Conservation (phyloP, 192 early-diverging fungal genomes). For the Podila horticola region DNA sequence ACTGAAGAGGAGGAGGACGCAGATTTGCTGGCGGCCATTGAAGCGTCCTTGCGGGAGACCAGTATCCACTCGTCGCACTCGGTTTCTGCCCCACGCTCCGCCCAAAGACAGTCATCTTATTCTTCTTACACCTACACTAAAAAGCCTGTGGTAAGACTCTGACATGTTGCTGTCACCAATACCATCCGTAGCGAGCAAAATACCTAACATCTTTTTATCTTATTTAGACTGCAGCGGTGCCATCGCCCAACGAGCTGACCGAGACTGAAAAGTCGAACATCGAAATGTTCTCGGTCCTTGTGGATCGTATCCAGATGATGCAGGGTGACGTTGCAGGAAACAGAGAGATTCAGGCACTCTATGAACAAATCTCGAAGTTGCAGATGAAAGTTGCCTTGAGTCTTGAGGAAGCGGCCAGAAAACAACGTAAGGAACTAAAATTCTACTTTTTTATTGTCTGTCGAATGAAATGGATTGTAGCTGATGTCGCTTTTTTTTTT, state of each 20-base stretch:
- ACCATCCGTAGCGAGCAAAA: neutral
- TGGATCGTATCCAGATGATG: conserved; percentile 81
- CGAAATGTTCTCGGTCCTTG: conserved; percentile 86
- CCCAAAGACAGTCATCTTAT: conserved; percentile 9
- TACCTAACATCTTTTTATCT: neutral
- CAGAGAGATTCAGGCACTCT: conserved; percentile 83
- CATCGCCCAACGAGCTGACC: conserved; percentile 70
- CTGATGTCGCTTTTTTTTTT: neutral
- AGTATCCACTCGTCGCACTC: conserved; percentile 39
- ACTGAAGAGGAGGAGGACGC: conserved; percentile 72
- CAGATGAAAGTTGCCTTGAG: conserved; percentile 84
- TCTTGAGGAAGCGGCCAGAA: conserved; percentile 78
- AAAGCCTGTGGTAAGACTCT: conserved; percentile 22
- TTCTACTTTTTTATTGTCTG: neutral
- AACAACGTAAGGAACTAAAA: conserved; percentile 66
- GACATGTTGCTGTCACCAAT: neutral
- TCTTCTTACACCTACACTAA: conserved; percentile 30
- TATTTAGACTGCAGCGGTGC: conserved; percentile 41
- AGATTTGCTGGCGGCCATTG: conserved; percentile 80
- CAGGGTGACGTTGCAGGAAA: conserved; percentile 82
- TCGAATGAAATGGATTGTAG: neutral
- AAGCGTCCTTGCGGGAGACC: conserved; percentile 77
- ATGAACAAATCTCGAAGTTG: conserved; percentile 87
- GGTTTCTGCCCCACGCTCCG: neutral
- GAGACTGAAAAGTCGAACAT: conserved; percentile 89